Base-by-base conservation (phyloP, 257 asterid genomes). In the Voacanga thouarsii region DNA sequence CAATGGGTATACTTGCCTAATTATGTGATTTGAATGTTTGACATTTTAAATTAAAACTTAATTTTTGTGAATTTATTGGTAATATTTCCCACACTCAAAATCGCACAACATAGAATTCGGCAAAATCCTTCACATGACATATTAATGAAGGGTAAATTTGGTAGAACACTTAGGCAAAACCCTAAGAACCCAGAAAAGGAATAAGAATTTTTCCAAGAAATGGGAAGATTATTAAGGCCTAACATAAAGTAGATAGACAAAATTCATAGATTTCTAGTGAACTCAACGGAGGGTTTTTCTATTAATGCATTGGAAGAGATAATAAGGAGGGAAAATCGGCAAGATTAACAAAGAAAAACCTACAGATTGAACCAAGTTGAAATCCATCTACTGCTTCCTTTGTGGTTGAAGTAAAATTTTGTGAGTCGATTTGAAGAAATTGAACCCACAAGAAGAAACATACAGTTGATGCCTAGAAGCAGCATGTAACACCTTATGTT, bases 321-420 rank as follows among this genome's bases (percentile, higher is more conserved):
- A 77, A 67, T 53, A 83, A 1, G 93, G 94, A 76, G 88, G 80
- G 18, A 23, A 79, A 0, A 84, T 28, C 0, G 94, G 94, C 0
- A 79, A 41, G 5, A 90, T 30, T 33, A 91, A 93, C 19, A 93
- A 68, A 1, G 94, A 94, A 28, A 93, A 93, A 3, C 98, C 98
- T 2, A 89, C 90, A 37, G 89, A 83, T 67, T 93, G 97, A 4
- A 91, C 84, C 93, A 89, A 1, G 97, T 93, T 5, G 93, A 87
- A 6, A 90, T 85, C 96, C 97, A 93, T 47, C 87, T 64, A 85
- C 90, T 90, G 0, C 85, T 82, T 23, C 97, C 96, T 64, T 85
- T 83, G 85, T 93, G 98, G 49, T 72, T 84, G 92, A 91, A 93
- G 61, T 91, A 93, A 83, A 78, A 91, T 43, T 93, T 91, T 24